phyloP scores from a whole-genome alignment of 208 protist species.

The Trypanosoma boissoni region DNA sequence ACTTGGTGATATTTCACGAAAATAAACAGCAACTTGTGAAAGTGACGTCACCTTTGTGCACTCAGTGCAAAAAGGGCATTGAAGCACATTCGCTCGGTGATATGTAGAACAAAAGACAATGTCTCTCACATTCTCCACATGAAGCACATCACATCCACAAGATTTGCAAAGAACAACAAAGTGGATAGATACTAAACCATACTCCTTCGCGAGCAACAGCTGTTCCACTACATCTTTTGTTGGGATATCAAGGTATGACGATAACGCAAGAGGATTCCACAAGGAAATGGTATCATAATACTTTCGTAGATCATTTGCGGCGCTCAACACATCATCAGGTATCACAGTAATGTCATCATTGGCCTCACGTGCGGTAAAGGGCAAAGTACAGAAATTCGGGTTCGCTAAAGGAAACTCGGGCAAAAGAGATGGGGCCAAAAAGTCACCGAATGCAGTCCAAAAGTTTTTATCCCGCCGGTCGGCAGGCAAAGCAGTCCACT shows the following conservation, averaged over 20 bases:
- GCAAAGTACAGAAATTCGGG: slow-evolving; percentile 48
- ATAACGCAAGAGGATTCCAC: slow-evolving; percentile 69
- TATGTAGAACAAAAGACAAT: slow-evolving; percentile 64
- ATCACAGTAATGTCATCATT: slow-evolving; percentile 37
- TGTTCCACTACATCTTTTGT: slow-evolving; percentile 68
- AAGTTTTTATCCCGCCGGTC: slow-evolving; percentile 56
- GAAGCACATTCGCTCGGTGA: slow-evolving; percentile 58
- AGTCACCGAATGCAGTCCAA: slow-evolving; percentile 55
- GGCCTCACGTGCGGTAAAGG: slow-evolving; percentile 30
- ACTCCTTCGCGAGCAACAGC: slow-evolving; percentile 69
- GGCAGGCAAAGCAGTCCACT: slow-evolving; percentile 47
- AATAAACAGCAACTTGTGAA: slow-evolving; percentile 62
- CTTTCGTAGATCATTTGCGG: slow-evolving; percentile 44
- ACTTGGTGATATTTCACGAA: slow-evolving; percentile 44
- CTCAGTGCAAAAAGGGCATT: slow-evolving; percentile 80
- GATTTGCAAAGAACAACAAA: slow-evolving; percentile 77
- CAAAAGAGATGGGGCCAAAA: slow-evolving; percentile 44
- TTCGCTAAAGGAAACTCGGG: slow-evolving; percentile 42
- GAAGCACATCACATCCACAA: slow-evolving; percentile 71
- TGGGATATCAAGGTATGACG: slow-evolving; percentile 45
- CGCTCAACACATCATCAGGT: slow-evolving; percentile 26
- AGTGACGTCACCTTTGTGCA: slow-evolving; percentile 50
- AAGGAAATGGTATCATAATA: slow-evolving; percentile 67
- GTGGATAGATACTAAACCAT: slow-evolving; percentile 43
- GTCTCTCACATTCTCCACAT: slow-evolving; percentile 50